Percentiles rank a stretch among this genome's conserved stretches.
Conservation (phyloP, 768 basidiomycete genomes). For the Tephrocybe sp. region DNA sequence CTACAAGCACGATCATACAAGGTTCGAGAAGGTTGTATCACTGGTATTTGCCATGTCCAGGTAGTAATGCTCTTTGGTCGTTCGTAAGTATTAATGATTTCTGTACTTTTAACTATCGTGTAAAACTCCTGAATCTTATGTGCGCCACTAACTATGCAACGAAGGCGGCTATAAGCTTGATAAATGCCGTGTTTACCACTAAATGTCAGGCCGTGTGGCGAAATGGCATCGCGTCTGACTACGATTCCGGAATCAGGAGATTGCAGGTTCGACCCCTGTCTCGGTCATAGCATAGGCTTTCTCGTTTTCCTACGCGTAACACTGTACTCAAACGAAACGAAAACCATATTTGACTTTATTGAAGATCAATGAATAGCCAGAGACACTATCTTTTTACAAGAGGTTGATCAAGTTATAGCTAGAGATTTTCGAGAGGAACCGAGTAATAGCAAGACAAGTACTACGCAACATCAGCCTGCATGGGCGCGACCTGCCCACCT, state of each 20-base stretch:
- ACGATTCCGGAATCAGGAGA: conserved; percentile 69
- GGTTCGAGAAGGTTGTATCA: too few relatives aligned
- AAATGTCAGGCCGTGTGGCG: conserved; percentile 70
- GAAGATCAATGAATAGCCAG: too few relatives aligned
- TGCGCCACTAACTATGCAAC: too few relatives aligned
- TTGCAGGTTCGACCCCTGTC: conserved; percentile 78
- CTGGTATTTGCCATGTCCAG: too few relatives aligned
- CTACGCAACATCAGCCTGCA: conserved; percentile 52
- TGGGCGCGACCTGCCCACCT: conserved; percentile 72
- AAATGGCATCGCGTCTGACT: conserved; percentile 96
- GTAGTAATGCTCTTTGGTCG: too few relatives aligned
- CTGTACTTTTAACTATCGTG: too few relatives aligned
- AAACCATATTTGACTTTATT: neutral
- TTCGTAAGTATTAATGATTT: too few relatives aligned
- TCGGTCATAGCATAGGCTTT: conserved; percentile 16
- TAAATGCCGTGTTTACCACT: too few relatives aligned
- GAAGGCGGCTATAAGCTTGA: neutral
- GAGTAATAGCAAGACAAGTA: neutral
- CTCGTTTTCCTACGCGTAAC: too few relatives aligned
- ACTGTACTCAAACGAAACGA: neutral
- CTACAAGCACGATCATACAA: too few relatives aligned
- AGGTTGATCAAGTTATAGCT: neutral
- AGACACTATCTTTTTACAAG: too few relatives aligned
- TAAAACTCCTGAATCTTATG: too few relatives aligned
- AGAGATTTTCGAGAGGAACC: neutral